Conservation (phyloP, 331 rosid species). For the Quercus lobata region DNA sequence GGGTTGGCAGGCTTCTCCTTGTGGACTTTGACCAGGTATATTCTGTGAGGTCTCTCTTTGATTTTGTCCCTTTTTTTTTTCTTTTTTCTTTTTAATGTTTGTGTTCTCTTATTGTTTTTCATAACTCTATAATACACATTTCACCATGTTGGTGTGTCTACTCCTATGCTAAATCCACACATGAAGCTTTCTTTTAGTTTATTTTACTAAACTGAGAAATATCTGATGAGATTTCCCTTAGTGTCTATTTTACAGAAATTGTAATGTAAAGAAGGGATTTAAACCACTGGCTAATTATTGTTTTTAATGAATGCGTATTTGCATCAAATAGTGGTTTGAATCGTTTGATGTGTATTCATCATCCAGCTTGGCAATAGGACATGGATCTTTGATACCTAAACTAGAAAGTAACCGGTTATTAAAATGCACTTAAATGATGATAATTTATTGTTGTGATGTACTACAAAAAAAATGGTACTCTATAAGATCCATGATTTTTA, state of each 20-base stretch:
- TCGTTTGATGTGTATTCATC: neutral
- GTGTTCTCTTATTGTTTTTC: neutral
- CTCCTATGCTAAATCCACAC: neutral
- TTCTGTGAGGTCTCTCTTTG: constrained; percentile 7
- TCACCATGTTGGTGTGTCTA: neutral
- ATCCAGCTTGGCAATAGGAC: neutral
- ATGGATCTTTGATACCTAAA: neutral
- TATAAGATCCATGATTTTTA: neutral
- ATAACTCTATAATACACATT: neutral
- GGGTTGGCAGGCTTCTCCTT: constrained; percentile 91
- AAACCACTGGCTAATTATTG: neutral
- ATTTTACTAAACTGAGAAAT: neutral
- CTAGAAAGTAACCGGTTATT: too few species aligned
- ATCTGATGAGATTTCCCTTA: neutral
- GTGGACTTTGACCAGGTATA: constrained; percentile 96
- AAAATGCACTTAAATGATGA: too few species aligned
- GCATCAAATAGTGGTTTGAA: neutral
- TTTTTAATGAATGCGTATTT: too few species aligned
- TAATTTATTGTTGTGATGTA: neutral
- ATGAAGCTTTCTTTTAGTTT: neutral
- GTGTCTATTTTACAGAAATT: neutral
- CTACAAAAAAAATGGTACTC: neutral
- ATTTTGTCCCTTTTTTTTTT: neutral
- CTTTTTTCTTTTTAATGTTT: neutral
- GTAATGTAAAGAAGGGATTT: neutral